phyloP scores from a whole-genome alignment of 139 green algal species.

The Microglena sp. region DNA sequence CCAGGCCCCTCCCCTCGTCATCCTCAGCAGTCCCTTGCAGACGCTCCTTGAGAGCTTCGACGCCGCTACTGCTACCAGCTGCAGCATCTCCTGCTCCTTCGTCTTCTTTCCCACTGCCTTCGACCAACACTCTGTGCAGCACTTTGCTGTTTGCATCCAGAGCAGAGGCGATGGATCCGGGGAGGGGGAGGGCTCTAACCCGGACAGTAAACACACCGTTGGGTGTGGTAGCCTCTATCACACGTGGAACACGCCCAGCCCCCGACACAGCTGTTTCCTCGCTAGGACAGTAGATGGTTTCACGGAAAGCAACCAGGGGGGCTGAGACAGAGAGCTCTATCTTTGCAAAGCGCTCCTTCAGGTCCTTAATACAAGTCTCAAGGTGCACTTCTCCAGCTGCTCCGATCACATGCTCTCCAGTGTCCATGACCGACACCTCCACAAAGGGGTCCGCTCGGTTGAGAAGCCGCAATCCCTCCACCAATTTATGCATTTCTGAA shows the following conservation, averaged over 20 bases:
- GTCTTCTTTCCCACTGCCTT: too few relatives aligned
- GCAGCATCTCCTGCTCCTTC: too few relatives aligned
- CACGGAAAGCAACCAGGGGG: conserved; percentile 87
- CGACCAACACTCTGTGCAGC: too few relatives aligned
- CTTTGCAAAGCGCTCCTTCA: conserved; percentile 83
- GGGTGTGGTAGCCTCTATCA: conserved; percentile 71
- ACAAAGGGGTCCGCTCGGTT: conserved; percentile 90
- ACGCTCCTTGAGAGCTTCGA: too few relatives aligned
- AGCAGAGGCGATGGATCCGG: conserved; percentile 23
- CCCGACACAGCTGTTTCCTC: conserved; percentile 22
- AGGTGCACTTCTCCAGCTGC: conserved; percentile 95
- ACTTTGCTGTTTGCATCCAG: too few relatives aligned
- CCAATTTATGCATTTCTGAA: conserved; percentile 65
- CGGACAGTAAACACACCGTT: conserved; percentile 56
- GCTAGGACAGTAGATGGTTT: conserved; percentile 52
- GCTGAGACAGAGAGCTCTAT: conserved; percentile 81
- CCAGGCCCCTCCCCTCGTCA: too few relatives aligned
- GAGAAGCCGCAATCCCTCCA: conserved; percentile 78
- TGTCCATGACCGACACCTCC: conserved; percentile 53
- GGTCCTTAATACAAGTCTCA: conserved; percentile 90
- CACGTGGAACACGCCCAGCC: conserved; percentile 6
- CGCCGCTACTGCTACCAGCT: too few relatives aligned
- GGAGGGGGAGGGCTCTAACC: conserved; percentile 57
- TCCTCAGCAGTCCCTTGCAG: too few relatives aligned
- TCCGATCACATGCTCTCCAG: conserved; percentile 80